These are phyloP conservation scores for Adansonia rubrostipa DNA, from an alignment of 441 rosid species.

Conservation along the genomic window DNA sequence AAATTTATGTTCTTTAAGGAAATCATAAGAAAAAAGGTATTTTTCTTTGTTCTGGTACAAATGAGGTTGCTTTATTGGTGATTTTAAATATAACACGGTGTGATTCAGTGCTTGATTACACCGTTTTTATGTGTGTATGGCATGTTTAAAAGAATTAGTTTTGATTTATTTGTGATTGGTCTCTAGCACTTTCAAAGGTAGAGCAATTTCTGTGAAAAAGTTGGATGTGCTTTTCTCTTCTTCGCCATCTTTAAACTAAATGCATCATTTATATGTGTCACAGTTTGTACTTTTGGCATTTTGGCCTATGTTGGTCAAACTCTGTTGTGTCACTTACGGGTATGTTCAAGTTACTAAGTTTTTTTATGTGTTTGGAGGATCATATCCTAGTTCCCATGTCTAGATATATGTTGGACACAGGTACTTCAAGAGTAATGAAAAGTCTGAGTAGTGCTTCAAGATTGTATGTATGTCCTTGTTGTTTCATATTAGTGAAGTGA, in stretches of 20 bases:
- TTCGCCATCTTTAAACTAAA: background rate
- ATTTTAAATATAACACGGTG: background rate
- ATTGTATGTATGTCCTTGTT: background rate
- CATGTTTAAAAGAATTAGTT: background rate
- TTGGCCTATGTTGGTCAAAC: background rate
- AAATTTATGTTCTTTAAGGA: background rate
- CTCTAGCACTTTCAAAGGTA: background rate
- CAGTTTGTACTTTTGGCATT: background rate
- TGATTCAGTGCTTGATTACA: background rate
- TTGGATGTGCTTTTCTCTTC: background rate
- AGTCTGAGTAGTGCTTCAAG: background rate
- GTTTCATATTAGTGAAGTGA: background rate
- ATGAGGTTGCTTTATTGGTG: background rate
- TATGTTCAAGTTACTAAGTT: too few species aligned
- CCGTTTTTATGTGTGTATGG: background rate
- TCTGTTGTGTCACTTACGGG: too few species aligned
- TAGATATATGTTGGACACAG: too few species aligned
- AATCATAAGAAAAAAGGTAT: background rate
- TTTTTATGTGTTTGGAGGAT: too few species aligned
- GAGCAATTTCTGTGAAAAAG: background rate
- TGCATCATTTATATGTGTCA: background rate
- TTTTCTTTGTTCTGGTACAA: background rate
- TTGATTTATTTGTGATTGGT: background rate
- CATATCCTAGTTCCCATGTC: too few species aligned
- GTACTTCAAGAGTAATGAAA: too few species aligned